A percentile compares a stretch with the other conserved stretches of the same genome.
Conservation (phyloP, 2,329 filamentous ascomycete genomes). For the Aspergillus hortae region DNA sequence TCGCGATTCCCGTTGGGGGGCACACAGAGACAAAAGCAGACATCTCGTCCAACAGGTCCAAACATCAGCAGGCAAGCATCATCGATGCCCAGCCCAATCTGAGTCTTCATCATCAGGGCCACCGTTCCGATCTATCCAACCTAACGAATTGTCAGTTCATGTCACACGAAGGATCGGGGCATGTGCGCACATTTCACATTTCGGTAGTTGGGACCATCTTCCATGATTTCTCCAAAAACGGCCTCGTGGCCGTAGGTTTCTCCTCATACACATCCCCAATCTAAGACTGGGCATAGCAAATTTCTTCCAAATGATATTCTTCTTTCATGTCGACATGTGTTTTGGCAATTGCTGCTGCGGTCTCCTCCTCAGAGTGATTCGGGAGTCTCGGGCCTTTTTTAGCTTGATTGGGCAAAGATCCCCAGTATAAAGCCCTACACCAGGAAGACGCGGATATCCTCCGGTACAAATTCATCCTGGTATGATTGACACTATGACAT, state of each 20-base stretch:
- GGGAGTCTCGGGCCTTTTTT: not conserved
- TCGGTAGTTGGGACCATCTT: not conserved
- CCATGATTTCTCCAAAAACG: not conserved
- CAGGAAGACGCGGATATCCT: not conserved
- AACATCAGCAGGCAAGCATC: constrained; percentile 54
- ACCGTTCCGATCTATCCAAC: constrained; percentile 44
- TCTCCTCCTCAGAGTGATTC: not conserved
- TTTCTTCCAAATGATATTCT: not conserved
- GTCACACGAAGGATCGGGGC: not conserved
- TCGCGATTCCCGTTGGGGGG: not conserved
- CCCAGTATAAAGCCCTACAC: not conserved
- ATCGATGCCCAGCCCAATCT: constrained; percentile 49
- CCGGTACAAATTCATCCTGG: not conserved
- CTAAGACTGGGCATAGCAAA: not conserved
- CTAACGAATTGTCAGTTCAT: constrained; percentile 13
- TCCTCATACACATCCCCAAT: not conserved
- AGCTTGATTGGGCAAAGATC: not conserved
- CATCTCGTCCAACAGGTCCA: constrained; percentile 49
- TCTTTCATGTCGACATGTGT: not conserved
- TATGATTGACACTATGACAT: not conserved
- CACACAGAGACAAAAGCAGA: constrained; percentile 32
- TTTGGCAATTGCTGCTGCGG: not conserved
- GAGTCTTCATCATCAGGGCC: constrained; percentile 44
- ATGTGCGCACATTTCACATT: not conserved
- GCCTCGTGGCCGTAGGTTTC: not conserved